Base-by-base conservation (phyloP, 371 early-diverging fungal genomes). In the Apophysomyces ossiformis region DNA sequence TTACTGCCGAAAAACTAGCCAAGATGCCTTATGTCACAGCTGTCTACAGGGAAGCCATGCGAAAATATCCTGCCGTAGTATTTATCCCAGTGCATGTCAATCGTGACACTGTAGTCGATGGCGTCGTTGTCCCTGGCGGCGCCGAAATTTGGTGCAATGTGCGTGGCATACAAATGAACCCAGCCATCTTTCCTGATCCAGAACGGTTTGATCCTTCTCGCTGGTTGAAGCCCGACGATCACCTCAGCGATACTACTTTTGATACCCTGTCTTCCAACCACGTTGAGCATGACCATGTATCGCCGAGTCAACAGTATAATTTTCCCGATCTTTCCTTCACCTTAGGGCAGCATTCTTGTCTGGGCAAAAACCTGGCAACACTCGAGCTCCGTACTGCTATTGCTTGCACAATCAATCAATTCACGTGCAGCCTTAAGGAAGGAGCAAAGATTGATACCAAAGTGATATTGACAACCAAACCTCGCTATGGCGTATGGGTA, bases 21-120 rank as follows among this genome's bases (percentile, higher is more conserved):
- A 50, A 60, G 21, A 73, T 83, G 70, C 77, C 78, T 5, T 65
- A 74, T 21, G 73, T 80, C 0, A 78, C 79, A 0, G 84, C 84
- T n/a, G 71, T 83, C 5, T 80, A 79, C 16, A 74, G 76, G 16
- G 84, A 83, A 65, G 74, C 84, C 0, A 66, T 81, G 64, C 72
- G 84, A 4, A 81, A 78, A 43, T 83, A 83, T 39, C 84, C 84
- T 11, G 84, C 81, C 9, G 81, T 81, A 13, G 81, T 72, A 0
- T 77, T 83, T 59, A 80, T 80, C 38, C 78, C 81, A n/a, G 76
- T 76, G 3, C 81, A 83, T 67, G 81, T 78, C n/a, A 83, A 80
- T 44, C 60, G 66, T 15, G 77, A 77, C 36, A 77, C 73, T 0
- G 7, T 63, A 0, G 83, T 79, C 5, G 81, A 78, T 63, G 81